phyloP scores from a whole-genome alignment of 2,329 filamentous ascomycete genomes.

The Ophiostoma perfectum region DNA sequence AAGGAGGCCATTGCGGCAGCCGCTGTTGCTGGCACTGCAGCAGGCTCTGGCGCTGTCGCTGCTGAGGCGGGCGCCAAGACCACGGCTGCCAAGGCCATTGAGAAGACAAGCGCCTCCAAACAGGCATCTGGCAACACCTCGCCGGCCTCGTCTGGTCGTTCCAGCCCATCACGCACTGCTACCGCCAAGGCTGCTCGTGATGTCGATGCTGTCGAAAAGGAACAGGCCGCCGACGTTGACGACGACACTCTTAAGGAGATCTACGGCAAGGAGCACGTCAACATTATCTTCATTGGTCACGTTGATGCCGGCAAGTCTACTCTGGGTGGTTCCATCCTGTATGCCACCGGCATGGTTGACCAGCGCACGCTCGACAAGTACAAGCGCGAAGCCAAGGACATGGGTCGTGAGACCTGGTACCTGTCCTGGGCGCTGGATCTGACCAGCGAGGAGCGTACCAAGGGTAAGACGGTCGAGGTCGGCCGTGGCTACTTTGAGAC shows the following conservation, averaged over 20 bases:
- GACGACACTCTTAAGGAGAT: slow-evolving; percentile 80
- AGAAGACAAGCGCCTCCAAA: slow-evolving; percentile 69
- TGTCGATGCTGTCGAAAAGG: slow-evolving; percentile 76
- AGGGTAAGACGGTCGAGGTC: slow-evolving; percentile 98
- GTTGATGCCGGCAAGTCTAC: slow-evolving; percentile 98
- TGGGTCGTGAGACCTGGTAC: slow-evolving; percentile 97
- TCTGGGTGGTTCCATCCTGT: slow-evolving; percentile 86
- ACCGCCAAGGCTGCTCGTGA: slow-evolving; percentile 55
- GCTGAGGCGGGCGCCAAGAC: slow-evolving; percentile 69
- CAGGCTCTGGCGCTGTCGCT: slow-evolving; percentile 32
- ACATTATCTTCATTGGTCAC: slow-evolving; percentile 94
- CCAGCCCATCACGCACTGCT: slow-evolving; percentile 62
- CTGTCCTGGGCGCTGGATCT: slow-evolving; percentile 96
- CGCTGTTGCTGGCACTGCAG: slow-evolving; percentile 31
- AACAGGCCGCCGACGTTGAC: slow-evolving; percentile 69
- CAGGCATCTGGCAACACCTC: slow-evolving; percentile 65
- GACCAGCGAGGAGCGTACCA: slow-evolving; percentile 90
- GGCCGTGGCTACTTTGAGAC: slow-evolving; percentile 96
- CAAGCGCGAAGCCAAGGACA: slow-evolving; percentile 91
- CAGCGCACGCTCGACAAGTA: slow-evolving; percentile 98
- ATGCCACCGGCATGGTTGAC: slow-evolving; percentile 97
- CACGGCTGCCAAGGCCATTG: slow-evolving; percentile 81
- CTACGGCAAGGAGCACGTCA: slow-evolving; percentile 88
- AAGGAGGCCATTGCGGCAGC: slow-evolving; percentile 18
- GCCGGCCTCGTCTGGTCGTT: slow-evolving; percentile 75